These are phyloP conservation scores for Penicillium pancosmium DNA, from an alignment of 495 filamentous ascomycete genomes.

Conservation along the genomic window DNA sequence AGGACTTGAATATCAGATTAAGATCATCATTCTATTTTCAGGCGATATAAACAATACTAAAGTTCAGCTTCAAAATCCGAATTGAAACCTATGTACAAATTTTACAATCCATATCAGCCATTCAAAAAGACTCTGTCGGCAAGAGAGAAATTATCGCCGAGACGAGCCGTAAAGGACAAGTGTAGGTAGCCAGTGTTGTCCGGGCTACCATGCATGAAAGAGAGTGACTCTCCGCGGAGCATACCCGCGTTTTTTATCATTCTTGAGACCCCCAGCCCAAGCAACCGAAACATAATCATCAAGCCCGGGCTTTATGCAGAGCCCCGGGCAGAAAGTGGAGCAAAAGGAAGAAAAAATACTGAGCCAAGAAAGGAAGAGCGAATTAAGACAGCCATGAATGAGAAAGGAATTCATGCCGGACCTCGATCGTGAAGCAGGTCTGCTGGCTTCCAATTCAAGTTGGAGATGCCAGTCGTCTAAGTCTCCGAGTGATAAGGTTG, in stretches of 20 bases:
- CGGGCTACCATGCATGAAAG: slow-evolving; percentile 1
- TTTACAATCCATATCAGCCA: slow-evolving; percentile 12
- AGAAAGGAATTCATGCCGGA: slow-evolving; percentile 20
- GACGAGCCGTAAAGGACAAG: slow-evolving; percentile 1
- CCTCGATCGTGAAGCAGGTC: slow-evolving; percentile 10
- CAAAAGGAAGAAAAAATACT: slow-evolving; percentile 12
- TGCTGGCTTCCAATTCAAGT: slow-evolving; percentile 6
- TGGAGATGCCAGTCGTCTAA: slow-evolving; percentile 6
- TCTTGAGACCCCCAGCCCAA: slow-evolving; percentile 12
- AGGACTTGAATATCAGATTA: neutral
- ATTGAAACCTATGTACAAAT: slow-evolving; percentile 35
- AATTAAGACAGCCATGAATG: slow-evolving; percentile 24
- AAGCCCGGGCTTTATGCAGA: slow-evolving; percentile 13
- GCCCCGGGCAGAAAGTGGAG: slow-evolving; percentile 9
- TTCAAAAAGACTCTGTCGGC: slow-evolving; percentile 6
- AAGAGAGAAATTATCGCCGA: slow-evolving; percentile 4
- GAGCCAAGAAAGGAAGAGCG: slow-evolving; percentile 11
- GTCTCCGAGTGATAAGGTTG: neutral
- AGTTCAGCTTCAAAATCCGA: slow-evolving; percentile 25
- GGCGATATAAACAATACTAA: neutral
- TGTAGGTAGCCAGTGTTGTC: slow-evolving; percentile 2
- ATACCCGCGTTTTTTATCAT: slow-evolving; percentile 7
- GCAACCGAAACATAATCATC: slow-evolving; percentile 16
- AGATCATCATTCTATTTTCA: slow-evolving; percentile 1
- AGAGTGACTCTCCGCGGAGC: slow-evolving; percentile 1